Base-by-base conservation (phyloP, 2,329 filamentous ascomycete genomes). In the Sclerotinia nivalis region DNA sequence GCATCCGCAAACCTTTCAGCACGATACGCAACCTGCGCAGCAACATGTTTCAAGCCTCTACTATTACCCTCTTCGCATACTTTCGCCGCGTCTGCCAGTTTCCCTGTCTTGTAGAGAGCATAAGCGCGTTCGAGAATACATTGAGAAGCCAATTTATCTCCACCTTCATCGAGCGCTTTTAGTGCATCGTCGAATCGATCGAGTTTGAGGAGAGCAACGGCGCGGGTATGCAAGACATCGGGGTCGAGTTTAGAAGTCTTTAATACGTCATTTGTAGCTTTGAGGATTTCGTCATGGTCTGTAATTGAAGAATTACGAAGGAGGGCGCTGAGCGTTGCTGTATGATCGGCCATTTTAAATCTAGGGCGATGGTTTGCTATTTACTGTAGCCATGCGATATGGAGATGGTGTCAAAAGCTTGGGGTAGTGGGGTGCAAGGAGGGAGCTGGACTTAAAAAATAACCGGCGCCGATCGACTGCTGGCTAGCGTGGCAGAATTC, bases 111-210 rank as follows among this genome's bases (percentile, higher is more conserved):
- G 82, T 96, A 96, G 28, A 94, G 84, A n/a, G 91, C 90, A 82
- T 96, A 96, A 2, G 91, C 87, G 78, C 89, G 89, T 79, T 94
- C 92, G 56, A 94, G 83, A 22, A 81, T 77, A 74, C 89, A 92
- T 70, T 81, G 81, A 52, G 86, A 82, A 77, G 89, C 87, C 70
- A 94, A 81, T 73, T 82, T 83, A 70, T 86, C 83, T 62, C 88
- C 88, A 25, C 84, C 88, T 49, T 89, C 87, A 71, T 89, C 86
- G 71, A 95, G 85, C 69, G 88, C 85, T 71, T 88, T 87, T 61
- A 93, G 82, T 59, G 91, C 91, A 79, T 96, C 92, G 70, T 91
- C 87, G 79, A 91, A 96, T 70, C 92, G 90, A 80, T 96, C 93
- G 75, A 96, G 87, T 79, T 93, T 93, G 73, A 96, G 84, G 28